Evolutionary conservation across 371 early-diverging fungal genomes (phyloP).

Genomic region (Zychaea mexicana): DNA sequence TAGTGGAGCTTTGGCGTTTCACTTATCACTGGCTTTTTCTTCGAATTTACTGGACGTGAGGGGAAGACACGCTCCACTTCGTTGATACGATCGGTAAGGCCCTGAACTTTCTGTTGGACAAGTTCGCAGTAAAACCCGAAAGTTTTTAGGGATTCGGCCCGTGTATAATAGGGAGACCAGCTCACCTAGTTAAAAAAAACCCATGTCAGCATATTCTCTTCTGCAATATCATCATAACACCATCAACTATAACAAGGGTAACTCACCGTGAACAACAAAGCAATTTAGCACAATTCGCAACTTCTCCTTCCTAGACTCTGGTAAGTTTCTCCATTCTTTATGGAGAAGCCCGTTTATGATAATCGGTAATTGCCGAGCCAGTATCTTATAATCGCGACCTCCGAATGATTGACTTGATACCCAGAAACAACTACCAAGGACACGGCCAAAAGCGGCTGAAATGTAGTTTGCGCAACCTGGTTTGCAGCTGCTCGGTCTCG

Average conservation of each 20-base stretch:
- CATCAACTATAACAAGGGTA: no score
- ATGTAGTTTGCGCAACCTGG: background rate
- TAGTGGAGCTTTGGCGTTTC: background rate
- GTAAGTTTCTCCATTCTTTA: background rate
- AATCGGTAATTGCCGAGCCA: background rate
- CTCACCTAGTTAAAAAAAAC: background rate
- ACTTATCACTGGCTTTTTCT: background rate
- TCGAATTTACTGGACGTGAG: no score
- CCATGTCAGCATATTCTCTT: no score
- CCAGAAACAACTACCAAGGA: background rate
- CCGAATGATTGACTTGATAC: conserved; percentile 1
- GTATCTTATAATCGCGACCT: conserved; percentile 8
- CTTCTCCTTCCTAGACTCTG: no score
- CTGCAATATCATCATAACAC: background rate
- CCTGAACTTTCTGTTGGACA: background rate
- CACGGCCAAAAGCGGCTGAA: background rate
- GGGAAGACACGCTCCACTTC: background rate
- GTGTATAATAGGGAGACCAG: conserved; percentile 4
- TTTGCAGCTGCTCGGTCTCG: background rate
- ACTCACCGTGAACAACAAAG: no score
- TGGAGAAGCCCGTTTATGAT: background rate
- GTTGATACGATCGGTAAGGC: background rate
- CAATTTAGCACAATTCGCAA: no score
- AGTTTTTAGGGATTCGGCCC: background rate
- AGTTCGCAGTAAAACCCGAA: background rate